Conservation (phyloP, 768 basidiomycete genomes). For the Roridomyces roridus region DNA sequence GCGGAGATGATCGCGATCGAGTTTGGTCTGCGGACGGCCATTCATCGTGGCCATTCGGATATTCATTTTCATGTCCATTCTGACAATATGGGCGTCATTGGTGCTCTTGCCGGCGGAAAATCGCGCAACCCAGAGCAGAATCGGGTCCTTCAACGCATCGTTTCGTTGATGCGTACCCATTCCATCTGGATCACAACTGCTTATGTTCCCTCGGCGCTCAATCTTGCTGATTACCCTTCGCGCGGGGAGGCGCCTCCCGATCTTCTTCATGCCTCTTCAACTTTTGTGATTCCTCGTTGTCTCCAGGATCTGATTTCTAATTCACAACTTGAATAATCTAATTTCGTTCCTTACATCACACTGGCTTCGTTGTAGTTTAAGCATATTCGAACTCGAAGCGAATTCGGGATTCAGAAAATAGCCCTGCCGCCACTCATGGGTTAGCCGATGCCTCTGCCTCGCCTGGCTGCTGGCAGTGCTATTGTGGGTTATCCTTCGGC, state of each 20-base stretch:
- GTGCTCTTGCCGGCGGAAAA: conserved; percentile 29
- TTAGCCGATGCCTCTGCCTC: not conserved
- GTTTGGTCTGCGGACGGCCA: no score
- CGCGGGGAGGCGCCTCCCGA: not conserved
- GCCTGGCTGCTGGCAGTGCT: not conserved
- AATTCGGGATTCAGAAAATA: no score
- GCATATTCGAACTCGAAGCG: no score
- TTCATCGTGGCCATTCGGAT: no score
- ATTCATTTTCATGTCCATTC: conserved; percentile 24
- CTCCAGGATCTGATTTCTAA: no score
- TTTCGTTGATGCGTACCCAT: conserved; percentile 24
- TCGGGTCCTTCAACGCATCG: conserved; percentile 29
- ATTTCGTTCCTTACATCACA: no score
- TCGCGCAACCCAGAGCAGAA: conserved; percentile 38
- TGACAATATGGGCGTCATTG: conserved; percentile 37
- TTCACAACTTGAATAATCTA: no score
- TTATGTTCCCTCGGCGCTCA: not conserved
- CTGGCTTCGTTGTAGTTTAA: no score
- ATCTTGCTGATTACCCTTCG: no score
- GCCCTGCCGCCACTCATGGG: not conserved
- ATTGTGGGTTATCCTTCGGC: not conserved
- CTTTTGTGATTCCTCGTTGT: not conserved
- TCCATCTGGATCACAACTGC: conserved; percentile 27
- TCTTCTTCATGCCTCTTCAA: not conserved
- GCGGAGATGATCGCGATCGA: no score